Evolutionary conservation across 768 basidiomycete species (phyloP).

Genomic region (Floccularia luteovirens): DNA sequence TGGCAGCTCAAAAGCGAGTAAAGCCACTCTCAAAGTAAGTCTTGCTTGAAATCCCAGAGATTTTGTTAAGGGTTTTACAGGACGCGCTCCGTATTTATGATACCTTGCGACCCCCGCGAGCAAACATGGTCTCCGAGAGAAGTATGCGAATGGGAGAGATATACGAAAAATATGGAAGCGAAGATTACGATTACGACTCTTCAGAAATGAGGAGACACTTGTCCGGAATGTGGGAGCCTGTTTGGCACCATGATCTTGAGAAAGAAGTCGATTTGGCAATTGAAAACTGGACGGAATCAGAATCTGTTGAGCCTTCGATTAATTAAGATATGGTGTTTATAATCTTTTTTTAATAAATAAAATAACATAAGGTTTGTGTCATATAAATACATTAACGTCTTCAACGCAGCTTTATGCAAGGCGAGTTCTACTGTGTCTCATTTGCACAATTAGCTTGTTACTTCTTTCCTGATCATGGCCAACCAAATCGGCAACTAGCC

Average conservation of each 20-base stretch:
- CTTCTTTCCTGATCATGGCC: too few relatives aligned
- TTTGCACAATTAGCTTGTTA: not conserved
- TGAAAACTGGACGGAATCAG: conserved; percentile 2
- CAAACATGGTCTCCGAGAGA: conserved; percentile 36
- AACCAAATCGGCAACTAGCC: too few relatives aligned
- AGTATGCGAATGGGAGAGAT: conserved; percentile 34
- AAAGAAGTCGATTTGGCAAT: conserved; percentile 27
- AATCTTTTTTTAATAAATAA: not conserved
- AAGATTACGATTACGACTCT: conserved; percentile 17
- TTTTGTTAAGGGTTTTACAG: conserved; percentile 17
- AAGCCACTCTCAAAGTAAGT: conserved; percentile 29
- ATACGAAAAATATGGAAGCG: conserved; percentile 31
- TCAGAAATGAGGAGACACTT: conserved; percentile 25
- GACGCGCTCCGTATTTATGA: conserved; percentile 39
- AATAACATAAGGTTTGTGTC: not conserved
- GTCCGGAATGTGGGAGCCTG: conserved; percentile 32
- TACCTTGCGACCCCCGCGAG: conserved; percentile 33
- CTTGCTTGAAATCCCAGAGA: not conserved
- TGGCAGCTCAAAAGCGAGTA: conserved; percentile 27
- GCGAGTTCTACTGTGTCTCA: not conserved
- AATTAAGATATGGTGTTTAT: not conserved
- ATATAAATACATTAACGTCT: not conserved
- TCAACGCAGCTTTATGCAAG: not conserved
- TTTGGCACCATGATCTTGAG: conserved; percentile 42
- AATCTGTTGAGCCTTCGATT: not conserved